A percentile compares a stretch with the other conserved stretches of the same genome.
These are phyloP conservation scores for Suillus brevipes DNA, from an alignment of 768 basidiomycete species.

Conservation along the genomic window DNA sequence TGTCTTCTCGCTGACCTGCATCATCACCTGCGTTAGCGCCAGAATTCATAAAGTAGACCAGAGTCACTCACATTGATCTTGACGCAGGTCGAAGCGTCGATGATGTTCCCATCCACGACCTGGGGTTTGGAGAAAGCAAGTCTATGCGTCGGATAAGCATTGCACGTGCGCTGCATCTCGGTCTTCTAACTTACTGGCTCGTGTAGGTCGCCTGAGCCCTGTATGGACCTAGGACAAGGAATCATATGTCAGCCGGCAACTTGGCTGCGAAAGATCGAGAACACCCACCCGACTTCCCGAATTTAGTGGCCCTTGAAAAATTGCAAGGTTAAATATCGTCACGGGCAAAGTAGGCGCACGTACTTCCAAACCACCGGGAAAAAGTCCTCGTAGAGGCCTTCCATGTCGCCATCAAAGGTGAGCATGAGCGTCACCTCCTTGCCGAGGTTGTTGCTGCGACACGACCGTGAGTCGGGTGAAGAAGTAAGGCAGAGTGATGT, in stretches of 20 bases:
- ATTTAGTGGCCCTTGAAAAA: neutral
- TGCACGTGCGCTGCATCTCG: neutral
- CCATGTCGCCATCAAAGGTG: neutral
- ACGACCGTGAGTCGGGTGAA: neutral
- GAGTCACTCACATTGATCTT: neutral
- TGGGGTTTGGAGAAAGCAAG: neutral
- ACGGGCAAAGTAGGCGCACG: neutral
- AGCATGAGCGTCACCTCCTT: neutral
- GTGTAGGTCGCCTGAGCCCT: neutral
- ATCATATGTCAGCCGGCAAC: neutral
- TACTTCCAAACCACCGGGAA: conserved; percentile 1
- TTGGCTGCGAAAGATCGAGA: neutral
- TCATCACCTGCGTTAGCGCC: neutral
- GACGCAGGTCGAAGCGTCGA: neutral
- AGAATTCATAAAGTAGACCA: too few species aligned
- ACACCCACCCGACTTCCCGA: neutral
- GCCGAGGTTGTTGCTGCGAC: neutral
- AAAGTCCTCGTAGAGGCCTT: neutral
- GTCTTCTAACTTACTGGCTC: neutral
- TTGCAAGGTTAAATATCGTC: neutral
- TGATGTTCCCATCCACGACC: neutral
- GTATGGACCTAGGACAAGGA: neutral
- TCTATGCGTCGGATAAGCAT: neutral
- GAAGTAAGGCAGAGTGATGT: too few species aligned
- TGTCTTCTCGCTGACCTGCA: neutral